Percentiles rank a stretch among this genome's conserved stretches.
Evolutionary conservation across 345 rosid species (phyloP).

Genomic region (Salix viminalis): DNA sequence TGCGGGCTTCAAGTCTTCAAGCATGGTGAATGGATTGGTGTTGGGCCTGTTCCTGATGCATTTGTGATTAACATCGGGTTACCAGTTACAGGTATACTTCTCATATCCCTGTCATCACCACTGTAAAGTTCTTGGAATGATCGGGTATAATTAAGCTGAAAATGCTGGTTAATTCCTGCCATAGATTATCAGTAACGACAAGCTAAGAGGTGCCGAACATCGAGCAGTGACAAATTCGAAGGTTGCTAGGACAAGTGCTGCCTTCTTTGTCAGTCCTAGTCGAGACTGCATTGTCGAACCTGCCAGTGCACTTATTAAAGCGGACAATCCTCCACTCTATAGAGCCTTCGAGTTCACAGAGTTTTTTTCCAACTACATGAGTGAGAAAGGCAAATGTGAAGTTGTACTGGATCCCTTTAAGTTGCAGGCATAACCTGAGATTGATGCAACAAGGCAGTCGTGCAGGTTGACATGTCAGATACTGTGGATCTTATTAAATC

Average conservation of each 20-base stretch:
- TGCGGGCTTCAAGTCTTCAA: slow-evolving; percentile 25
- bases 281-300: slow-evolving; percentile 14
- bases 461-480: background rate
- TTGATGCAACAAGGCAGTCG: background rate
- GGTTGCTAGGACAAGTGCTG: slow-evolving; percentile 19
- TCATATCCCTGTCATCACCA: background rate
- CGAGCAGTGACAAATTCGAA: slow-evolving; percentile 29
- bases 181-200: slow-evolving; percentile 29
- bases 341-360: slow-evolving; percentile 13
- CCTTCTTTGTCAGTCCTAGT: slow-evolving; percentile 12
- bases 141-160: background rate
- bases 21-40: slow-evolving; percentile 25
- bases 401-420: slow-evolving; percentile 7
- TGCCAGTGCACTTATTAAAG: slow-evolving; percentile 4
- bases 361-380: background rate
- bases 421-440: background rate
- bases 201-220: slow-evolving; percentile 30
- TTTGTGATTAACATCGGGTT: slow-evolving; percentile 29
- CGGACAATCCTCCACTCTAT: slow-evolving; percentile 9
- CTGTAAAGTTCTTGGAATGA: background rate
- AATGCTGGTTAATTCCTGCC: background rate
- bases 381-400: background rate
- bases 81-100: slow-evolving; percentile 6
- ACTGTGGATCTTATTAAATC: background rate
- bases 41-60: slow-evolving; percentile 29